Base-by-base conservation (phyloP, 2,329 filamentous ascomycete species). In the Botryotinia narcissicola region DNA sequence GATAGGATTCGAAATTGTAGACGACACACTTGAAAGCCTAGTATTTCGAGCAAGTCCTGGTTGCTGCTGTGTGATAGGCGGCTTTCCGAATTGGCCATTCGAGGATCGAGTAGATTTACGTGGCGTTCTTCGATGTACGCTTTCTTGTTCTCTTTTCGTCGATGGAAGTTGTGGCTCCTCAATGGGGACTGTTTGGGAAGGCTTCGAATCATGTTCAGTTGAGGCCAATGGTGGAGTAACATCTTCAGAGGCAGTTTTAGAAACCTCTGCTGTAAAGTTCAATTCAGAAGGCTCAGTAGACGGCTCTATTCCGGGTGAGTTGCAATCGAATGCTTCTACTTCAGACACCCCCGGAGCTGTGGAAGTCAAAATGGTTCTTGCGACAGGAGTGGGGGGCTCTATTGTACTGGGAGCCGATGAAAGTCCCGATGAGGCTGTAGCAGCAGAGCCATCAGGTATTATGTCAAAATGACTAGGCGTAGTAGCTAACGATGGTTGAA, bases 51-150 rank as follows among this genome's bases (percentile, higher is more conserved):
- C 25, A 18, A 61, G 29, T 12, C 4, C 37, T 64, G 42, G 25
- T 48, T 48, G 29, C 42, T 25, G 25, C 20, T 70, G 40, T 42
- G 60, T 22, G 35, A 32, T 22, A 29, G 32, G 46, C 32, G 54
- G 22, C 16, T 48, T 35, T 63, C 25, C 63, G 7, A 8, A 20
- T n/a, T 60, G 44, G 37, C 9, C 35, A 59, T 71, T 74, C 20
- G 73, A 40, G 25, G 70, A 62, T n/a, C 71, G 63, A 44, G 68
- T 48, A 48, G 63, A 70, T 71, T 62, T 71, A 1, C n/a, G 68
- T 59, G 71, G 71, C 18, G 64, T 35, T 29, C 46, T 67, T 40
- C 29, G 46, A 29, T 32, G 9, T 20, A 54, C 14, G 46, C 25
- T 54, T 40, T 18, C 25, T 51, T 48, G 37, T 40, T 20, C 25